Percentiles rank a stretch among this genome's conserved stretches.
Conservation (phyloP, 1,284 basidiomycete genomes). For the Jaminaea rosea region DNA sequence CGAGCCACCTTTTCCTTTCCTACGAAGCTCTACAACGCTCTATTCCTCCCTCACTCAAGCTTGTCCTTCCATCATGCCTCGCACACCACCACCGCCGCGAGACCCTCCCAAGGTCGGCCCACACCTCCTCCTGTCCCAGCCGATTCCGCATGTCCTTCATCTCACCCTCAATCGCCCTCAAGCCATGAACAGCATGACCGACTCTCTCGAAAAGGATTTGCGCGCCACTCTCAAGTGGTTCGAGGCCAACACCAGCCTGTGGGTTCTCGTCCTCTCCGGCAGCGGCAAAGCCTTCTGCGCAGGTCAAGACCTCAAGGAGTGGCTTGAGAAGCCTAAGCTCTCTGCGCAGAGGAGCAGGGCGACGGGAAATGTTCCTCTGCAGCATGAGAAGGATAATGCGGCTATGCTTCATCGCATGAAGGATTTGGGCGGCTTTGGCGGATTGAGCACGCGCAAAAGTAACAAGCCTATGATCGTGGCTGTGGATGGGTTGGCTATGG, state of each 20-base stretch:
- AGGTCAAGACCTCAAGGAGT: slow-evolving; percentile 32
- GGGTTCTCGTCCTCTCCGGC: slow-evolving; percentile 70
- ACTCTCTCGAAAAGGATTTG: slow-evolving; percentile 55
- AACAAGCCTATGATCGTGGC: slow-evolving; percentile 74
- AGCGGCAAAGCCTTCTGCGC: slow-evolving; percentile 69
- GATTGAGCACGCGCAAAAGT: slow-evolving; percentile 58
- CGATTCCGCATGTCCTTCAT: slow-evolving; percentile 52
- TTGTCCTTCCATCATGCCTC: no score
- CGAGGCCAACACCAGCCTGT: slow-evolving; percentile 62
- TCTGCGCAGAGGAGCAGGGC: slow-evolving; percentile 11
- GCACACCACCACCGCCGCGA: no score
- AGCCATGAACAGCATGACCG: slow-evolving; percentile 62
- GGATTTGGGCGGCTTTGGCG: slow-evolving; percentile 61
- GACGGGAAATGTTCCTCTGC: slow-evolving; percentile 6
- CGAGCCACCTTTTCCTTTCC: no score
- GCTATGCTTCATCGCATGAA: slow-evolving; percentile 27
- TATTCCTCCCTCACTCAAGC: no score
- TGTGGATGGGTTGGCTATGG: slow-evolving; percentile 68
- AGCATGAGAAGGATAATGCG: neutral
- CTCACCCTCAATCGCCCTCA: slow-evolving; percentile 67
- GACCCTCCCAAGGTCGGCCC: no score
- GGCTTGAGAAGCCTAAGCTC: slow-evolving; percentile 17
- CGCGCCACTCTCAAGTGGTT: slow-evolving; percentile 63
- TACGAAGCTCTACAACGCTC: no score
- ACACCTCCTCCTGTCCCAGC: neutral